Evolutionary conservation across 1,139 yeast genomes (phyloP), one percentile per base, ranked within the genome.

Genomic region (Candida albicans): DNA sequence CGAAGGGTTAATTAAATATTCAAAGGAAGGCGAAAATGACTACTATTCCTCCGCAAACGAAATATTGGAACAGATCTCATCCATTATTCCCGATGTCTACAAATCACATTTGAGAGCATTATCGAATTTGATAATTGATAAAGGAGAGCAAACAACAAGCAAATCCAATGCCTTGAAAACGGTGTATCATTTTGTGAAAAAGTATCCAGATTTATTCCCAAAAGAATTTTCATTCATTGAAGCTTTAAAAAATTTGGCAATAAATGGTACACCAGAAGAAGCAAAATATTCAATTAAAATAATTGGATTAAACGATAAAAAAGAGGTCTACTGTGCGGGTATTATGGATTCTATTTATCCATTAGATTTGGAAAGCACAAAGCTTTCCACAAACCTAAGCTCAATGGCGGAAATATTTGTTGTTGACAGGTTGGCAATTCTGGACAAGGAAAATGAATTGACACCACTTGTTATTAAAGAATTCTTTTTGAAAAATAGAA

Each of bases 261-360:
- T 68, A 0, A 54, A 57, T 2, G 95, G 95, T 0, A 63, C 77
- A 0, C 80, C 88, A 1, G 49, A 57, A 10, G 89, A 85, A 53
- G 86, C 93, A 0, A 81, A 76, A 54, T 87, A 83, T 58, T 76
- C 91, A 0, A 67, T 82, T 8, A 82, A 80, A 55, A 67, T 86
- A 8, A 54, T 87, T n/a, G 72, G 78, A 2, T 64, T 79, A 28
- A 66, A 77, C 26, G 62, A 70, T 1, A 66, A 67, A 37, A 71
- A 73, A 33, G 79, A 74, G 32, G 57, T 65, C 4, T 59, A 64
- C 24, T 61, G 74, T 13, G 58, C 66, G 0, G 67, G 66, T 9
- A 60, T 83, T 2, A 59, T 76, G 14, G 63, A 64, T 2, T 47
- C 63, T 0, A 66, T 83, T 1, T 72, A 79, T 53, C 91, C 91